Percentiles rank a stretch among this genome's conserved stretches.
Conservation (phyloP, 331 rosid species). For the Quercus tomentella region DNA sequence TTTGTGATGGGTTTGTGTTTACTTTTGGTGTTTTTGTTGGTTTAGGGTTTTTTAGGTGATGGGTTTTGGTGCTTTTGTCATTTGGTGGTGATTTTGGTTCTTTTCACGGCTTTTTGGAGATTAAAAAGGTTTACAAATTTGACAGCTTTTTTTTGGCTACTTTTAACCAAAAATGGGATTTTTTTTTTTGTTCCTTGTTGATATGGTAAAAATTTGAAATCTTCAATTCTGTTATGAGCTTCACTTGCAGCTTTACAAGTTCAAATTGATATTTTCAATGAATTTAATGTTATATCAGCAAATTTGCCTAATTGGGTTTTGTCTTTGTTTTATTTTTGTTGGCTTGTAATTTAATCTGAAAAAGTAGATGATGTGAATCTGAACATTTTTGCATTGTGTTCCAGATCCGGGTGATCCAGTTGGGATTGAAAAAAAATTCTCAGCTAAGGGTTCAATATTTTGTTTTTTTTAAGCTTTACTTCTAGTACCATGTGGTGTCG, state of each 20-base stretch:
- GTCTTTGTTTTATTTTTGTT: not conserved
- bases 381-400: slow-evolving; percentile 4
- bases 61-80: slow-evolving; percentile 10
- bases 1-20: slow-evolving; percentile 20
- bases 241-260: slow-evolving; percentile 7
- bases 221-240: not conserved
- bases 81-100: slow-evolving; percentile 13
- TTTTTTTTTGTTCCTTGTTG: not conserved
- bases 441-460: slow-evolving; percentile 19
- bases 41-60: slow-evolving; percentile 15
- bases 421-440: slow-evolving; percentile 3
- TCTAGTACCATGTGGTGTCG: slow-evolving; percentile 9
- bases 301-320: not conserved
- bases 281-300: not conserved
- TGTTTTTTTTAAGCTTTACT: not conserved
- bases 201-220: not conserved
- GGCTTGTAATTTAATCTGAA: not conserved
- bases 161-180: not conserved
- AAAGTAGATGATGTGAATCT: slow-evolving; percentile 4
- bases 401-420: slow-evolving; percentile 42
- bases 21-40: slow-evolving; percentile 10
- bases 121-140: not conserved
- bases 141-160: not conserved
- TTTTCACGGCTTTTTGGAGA: not conserved
- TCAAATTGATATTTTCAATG: slow-evolving; percentile 7